phyloP scores from a whole-genome alignment of 257 asterid genomes.

The Penstemon newberryi region DNA sequence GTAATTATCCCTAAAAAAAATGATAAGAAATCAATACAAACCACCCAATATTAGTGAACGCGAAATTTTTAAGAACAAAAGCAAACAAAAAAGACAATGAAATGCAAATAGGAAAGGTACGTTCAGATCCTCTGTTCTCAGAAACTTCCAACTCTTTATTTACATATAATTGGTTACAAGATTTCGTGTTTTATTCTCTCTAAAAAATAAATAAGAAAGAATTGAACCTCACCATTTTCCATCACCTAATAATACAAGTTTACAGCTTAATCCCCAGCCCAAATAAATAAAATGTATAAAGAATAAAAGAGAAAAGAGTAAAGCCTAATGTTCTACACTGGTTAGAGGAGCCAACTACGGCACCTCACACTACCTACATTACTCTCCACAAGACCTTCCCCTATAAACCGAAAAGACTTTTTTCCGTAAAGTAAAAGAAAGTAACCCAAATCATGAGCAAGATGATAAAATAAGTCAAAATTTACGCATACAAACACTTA shows the following conservation, averaged over 20 bases:
- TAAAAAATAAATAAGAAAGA: conserved; percentile 19
- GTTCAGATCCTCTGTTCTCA: too few relatives aligned
- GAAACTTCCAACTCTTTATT: too few relatives aligned
- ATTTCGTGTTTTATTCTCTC: background rate
- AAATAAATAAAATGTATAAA: background rate
- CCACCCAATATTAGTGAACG: too few relatives aligned
- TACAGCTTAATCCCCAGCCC: conserved; percentile 9
- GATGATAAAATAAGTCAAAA: background rate
- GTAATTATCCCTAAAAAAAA: too few relatives aligned
- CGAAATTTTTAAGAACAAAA: too few relatives aligned
- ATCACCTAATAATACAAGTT: conserved; percentile 17
- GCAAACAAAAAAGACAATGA: too few relatives aligned
- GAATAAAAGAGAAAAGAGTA: background rate
- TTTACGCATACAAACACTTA: conserved; percentile 26
- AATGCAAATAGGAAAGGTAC: too few relatives aligned
- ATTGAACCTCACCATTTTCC: conserved; percentile 17
- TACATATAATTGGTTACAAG: background rate
- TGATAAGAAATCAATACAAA: too few relatives aligned
- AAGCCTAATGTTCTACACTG: conserved; percentile 22
- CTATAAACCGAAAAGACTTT: conserved; percentile 3
- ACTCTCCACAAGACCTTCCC: background rate
- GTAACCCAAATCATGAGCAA: background rate
- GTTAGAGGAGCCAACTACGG: conserved; percentile 2
- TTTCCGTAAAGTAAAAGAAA: background rate
- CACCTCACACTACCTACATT: conserved; percentile 16